Conservation (phyloP, 257 asterid species). For the Lycium ferocissimum region DNA sequence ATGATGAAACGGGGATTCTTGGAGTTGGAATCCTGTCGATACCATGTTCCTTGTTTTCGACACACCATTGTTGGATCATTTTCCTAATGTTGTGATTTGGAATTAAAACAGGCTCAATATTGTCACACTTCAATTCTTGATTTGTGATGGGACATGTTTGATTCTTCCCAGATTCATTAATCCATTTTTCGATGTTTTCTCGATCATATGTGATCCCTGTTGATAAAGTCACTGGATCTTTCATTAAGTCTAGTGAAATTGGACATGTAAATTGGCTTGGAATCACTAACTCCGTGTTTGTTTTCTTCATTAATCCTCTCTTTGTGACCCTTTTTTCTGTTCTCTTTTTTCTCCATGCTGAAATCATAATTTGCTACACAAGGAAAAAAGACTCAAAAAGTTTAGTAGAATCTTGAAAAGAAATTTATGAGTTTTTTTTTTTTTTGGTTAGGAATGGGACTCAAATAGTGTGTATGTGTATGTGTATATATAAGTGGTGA, state of each 20-base stretch:
- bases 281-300: constrained; percentile 35
- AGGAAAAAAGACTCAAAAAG: neutral
- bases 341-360: constrained; percentile 45
- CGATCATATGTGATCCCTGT: constrained; percentile 69
- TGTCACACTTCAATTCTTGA: constrained; percentile 35
- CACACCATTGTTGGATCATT: constrained; percentile 68
- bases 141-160: constrained; percentile 59
- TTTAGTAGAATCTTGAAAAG: neutral
- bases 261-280: constrained; percentile 52
- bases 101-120: constrained; percentile 26
- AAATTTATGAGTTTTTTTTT: neutral
- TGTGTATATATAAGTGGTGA: neutral
- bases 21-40: constrained; percentile 62
- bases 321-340: constrained; percentile 31
- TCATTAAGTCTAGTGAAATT: constrained; percentile 55
- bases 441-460: neutral
- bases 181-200: constrained; percentile 60
- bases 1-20: constrained; percentile 42
- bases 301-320: constrained; percentile 20
- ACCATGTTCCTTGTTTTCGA: constrained; percentile 48
- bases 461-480: neutral
- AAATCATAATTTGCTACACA: constrained; percentile 34
- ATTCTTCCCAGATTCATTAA: constrained; percentile 48
- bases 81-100: constrained; percentile 50
- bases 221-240: constrained; percentile 69